Evolutionary conservation across 2,329 filamentous ascomycete species (phyloP).

Genomic region (Rhynchosporium secalis): DNA sequence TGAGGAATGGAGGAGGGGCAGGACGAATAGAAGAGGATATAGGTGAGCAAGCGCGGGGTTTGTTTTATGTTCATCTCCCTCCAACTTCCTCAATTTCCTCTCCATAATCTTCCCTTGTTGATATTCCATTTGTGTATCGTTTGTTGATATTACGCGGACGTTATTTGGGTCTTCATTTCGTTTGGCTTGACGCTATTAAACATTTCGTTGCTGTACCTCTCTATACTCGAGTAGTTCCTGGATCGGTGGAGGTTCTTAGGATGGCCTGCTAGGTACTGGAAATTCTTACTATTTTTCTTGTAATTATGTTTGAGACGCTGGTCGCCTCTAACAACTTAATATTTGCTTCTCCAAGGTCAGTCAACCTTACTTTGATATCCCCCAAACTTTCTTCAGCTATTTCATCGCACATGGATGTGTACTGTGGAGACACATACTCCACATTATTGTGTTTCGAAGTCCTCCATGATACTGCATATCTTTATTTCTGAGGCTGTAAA

Average conservation of each 20-base stretch:
- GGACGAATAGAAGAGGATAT: too few relatives aligned
- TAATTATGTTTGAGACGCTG: slow-evolving; percentile 42
- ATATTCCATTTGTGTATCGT: neutral
- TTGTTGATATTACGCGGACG: neutral
- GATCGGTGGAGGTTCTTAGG: slow-evolving; percentile 3
- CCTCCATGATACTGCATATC: slow-evolving; percentile 5
- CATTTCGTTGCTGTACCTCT: slow-evolving; percentile 13
- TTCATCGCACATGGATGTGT: slow-evolving; percentile 3
- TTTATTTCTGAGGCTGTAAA: slow-evolving; percentile 5
- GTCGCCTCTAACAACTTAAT: slow-evolving; percentile 36
- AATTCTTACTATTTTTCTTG: slow-evolving; percentile 28
- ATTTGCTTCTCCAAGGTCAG: slow-evolving; percentile 36
- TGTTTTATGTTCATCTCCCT: slow-evolving; percentile 20
- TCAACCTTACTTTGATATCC: slow-evolving; percentile 15
- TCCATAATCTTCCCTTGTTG: neutral
- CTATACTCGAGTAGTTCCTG: neutral
- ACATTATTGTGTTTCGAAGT: neutral
- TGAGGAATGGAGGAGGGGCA: neutral
- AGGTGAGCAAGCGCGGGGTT: slow-evolving; percentile 15
- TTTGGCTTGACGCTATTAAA: neutral
- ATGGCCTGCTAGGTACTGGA: slow-evolving; percentile 21
- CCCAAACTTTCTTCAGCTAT: slow-evolving; percentile 2
- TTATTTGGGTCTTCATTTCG: slow-evolving; percentile 6
- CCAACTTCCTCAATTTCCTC: slow-evolving; percentile 11
- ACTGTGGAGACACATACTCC: slow-evolving; percentile 4